phyloP scores from a whole-genome alignment of 805 yeast genomes.

The Zygotorulaspora danielsina region DNA sequence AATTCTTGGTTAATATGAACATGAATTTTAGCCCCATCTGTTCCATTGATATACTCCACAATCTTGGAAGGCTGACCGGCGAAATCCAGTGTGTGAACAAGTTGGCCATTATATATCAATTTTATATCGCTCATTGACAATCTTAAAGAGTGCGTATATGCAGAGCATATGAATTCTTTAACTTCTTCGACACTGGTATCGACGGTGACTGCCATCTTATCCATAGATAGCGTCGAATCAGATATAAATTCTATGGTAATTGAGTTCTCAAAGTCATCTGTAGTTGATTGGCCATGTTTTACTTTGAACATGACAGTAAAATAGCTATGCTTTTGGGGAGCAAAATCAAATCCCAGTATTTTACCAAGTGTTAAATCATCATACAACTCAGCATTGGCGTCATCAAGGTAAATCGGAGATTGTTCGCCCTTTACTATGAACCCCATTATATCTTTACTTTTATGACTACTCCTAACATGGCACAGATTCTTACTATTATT shows the following conservation, averaged over 20 bases:
- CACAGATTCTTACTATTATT: constrained; percentile 18
- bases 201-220: constrained; percentile 21
- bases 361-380: constrained; percentile 27
- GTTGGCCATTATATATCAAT: constrained; percentile 29
- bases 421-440: constrained; percentile 26
- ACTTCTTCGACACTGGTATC: constrained; percentile 29
- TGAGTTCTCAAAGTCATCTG: constrained; percentile 9
- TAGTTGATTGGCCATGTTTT: constrained; percentile 19
- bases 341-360: constrained; percentile 35
- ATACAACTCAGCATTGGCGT: constrained; percentile 15
- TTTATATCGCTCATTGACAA: constrained; percentile 24
- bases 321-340: constrained; percentile 31
- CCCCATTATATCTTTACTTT: constrained; percentile 17
- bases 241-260: constrained; percentile 25
- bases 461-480: constrained; percentile 14
- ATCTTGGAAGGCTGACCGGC: constrained; percentile 22
- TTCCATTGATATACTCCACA: constrained; percentile 17
- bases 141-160: constrained; percentile 23
- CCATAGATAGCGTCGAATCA: constrained; percentile 21
- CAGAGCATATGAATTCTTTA: constrained; percentile 27
- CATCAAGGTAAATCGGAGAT: constrained; percentile 11
- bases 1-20: constrained; percentile 28
- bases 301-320: constrained; percentile 32
- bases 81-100: constrained; percentile 17
- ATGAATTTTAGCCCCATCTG: constrained; percentile 21